Conservation (phyloP, 2,329 filamentous ascomycete species). For the Chaetothyriales sp. region DNA sequence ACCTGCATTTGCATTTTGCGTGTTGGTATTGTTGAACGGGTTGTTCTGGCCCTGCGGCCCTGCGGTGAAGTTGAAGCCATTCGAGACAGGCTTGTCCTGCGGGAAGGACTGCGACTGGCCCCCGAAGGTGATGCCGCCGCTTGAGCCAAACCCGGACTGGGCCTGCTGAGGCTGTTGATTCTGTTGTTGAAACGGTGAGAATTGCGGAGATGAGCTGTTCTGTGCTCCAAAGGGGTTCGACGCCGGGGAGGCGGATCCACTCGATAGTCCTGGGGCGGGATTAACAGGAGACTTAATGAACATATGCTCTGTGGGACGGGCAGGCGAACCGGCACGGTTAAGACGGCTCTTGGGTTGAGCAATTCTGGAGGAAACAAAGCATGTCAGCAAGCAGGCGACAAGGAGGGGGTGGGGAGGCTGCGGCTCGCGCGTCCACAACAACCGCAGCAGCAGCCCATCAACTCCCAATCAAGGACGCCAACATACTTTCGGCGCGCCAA, state of each 20-base stretch:
- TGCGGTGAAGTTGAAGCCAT: slow-evolving; percentile 3
- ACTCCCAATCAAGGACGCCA: not conserved
- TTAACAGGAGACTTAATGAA: not conserved
- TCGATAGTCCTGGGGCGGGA: not conserved
- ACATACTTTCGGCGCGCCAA: slow-evolving; percentile 42
- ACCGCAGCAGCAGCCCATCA: not conserved
- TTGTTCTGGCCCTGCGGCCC: not conserved
- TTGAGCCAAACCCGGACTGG: slow-evolving; percentile 10
- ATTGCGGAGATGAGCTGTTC: not conserved
- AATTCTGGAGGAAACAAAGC: slow-evolving; percentile 2
- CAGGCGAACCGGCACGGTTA: not conserved
- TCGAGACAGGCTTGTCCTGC: not conserved
- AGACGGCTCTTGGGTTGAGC: slow-evolving; percentile 1
- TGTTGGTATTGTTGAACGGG: slow-evolving; percentile 1
- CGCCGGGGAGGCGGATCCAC: slow-evolving; percentile 5
- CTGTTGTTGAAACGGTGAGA: slow-evolving; percentile 1
- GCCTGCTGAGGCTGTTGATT: slow-evolving; percentile 7
- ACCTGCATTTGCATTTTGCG: too few relatives aligned
- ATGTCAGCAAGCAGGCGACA: not conserved
- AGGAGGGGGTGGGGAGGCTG: too few relatives aligned
- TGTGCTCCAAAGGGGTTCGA: slow-evolving; percentile 3
- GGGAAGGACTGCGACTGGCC: slow-evolving; percentile 4
- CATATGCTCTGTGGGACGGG: not conserved
- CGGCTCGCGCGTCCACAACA: not conserved
- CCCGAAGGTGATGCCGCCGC: slow-evolving; percentile 10